A percentile compares a stretch with the other conserved stretches of the same genome.
phyloP scores from a whole-genome alignment of 441 rosid species.

The Populus trichocarpa region DNA sequence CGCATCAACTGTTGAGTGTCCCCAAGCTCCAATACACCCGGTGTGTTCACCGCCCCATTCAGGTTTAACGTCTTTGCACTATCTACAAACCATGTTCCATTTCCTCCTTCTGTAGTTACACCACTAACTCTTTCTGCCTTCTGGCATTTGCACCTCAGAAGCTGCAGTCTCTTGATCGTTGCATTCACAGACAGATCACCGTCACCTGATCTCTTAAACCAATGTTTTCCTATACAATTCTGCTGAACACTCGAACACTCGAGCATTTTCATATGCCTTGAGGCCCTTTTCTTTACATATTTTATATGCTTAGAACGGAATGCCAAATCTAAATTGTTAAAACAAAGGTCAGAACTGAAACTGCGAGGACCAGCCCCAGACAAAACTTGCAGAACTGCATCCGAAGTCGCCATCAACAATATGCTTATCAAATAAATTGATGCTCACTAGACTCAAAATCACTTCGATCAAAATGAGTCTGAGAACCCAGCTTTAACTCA shows the following conservation, averaged over 20 bases:
- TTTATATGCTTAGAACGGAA: conserved; percentile 23
- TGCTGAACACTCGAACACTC: conserved; percentile 27
- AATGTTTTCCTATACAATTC: conserved; percentile 13
- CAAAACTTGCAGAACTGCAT: conserved; percentile 49
- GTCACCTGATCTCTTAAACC: conserved; percentile 15
- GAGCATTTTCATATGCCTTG: conserved; percentile 13
- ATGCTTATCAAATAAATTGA: conserved; percentile 15
- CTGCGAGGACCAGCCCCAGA: conserved; percentile 36
- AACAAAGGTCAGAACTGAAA: conserved; percentile 29
- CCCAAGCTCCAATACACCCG: conserved; percentile 31
- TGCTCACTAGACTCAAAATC: neutral
- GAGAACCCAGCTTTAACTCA: conserved; percentile 5
- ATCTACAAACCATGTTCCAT: conserved; percentile 47
- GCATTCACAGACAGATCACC: conserved; percentile 12
- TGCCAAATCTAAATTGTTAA: conserved; percentile 19
- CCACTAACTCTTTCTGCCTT: conserved; percentile 43
- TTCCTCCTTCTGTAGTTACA: conserved; percentile 32
- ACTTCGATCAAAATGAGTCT: neutral
- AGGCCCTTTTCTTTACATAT: conserved; percentile 30
- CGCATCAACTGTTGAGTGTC: conserved; percentile 28
- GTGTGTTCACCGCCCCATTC: conserved; percentile 24
- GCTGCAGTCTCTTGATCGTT: conserved; percentile 25
- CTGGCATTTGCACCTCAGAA: conserved; percentile 49
- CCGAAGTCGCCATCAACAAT: conserved; percentile 41
- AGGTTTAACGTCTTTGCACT: conserved; percentile 36